Evolutionary conservation across 192 early-diverging fungal species (phyloP).

Genomic region (Rhizophagus prolifer): DNA sequence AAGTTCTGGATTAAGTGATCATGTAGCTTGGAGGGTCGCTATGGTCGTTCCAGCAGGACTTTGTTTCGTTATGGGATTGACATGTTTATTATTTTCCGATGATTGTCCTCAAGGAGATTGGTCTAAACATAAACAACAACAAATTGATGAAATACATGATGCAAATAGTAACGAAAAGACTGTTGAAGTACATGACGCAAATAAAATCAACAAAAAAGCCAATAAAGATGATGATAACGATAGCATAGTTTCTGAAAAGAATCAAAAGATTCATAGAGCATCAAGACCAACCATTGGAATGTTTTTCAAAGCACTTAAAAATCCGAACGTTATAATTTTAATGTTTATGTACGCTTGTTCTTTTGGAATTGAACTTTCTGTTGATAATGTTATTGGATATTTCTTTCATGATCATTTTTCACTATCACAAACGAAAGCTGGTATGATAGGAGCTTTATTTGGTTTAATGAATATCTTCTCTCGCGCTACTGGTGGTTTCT

Average conservation of each 20-base stretch:
- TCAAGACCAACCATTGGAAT: background rate
- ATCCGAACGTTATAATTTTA: constrained; percentile 49
- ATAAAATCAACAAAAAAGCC: background rate
- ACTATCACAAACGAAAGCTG: constrained; percentile 42
- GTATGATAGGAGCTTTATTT: constrained; percentile 61
- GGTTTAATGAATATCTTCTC: constrained; percentile 70
- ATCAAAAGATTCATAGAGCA: no score
- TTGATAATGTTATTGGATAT: constrained; percentile 56
- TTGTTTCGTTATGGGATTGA: constrained; percentile 35
- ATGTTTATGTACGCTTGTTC: constrained; percentile 60
- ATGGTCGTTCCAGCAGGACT: constrained; percentile 44
- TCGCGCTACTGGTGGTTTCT: constrained; percentile 55
- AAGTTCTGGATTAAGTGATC: constrained; percentile 18
- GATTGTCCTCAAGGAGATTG: constrained; percentile 45
- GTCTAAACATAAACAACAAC: constrained; percentile 1
- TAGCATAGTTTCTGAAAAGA: constrained; percentile 33
- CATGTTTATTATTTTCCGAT: constrained; percentile 40
- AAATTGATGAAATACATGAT: constrained; percentile 19
- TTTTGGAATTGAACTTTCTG: constrained; percentile 63
- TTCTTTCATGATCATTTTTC: constrained; percentile 49
- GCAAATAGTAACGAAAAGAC: constrained; percentile 34
- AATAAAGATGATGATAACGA: constrained; percentile 32
- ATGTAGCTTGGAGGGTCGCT: constrained; percentile 51
- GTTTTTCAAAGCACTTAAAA: constrained; percentile 28
- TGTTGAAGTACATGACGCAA: constrained; percentile 41